phyloP scores from a whole-genome alignment of 805 yeast genomes.

The Sugiyamaella boreocaroliniensis region DNA sequence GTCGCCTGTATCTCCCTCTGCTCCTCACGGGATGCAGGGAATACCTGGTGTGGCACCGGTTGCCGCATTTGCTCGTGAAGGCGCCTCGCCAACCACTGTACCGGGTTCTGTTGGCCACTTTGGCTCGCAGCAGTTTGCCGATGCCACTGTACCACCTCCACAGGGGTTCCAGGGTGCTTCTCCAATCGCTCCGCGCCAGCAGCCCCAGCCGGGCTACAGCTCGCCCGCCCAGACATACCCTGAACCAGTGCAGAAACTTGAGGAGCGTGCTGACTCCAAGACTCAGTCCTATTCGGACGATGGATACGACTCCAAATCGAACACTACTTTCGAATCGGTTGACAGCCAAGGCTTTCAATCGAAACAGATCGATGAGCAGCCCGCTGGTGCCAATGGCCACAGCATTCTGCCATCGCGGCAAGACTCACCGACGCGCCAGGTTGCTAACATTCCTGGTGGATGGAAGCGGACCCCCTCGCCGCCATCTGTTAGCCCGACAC shows the following conservation, averaged over 20 bases:
- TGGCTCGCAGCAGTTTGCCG: not conserved
- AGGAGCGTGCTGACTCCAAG: slow-evolving; percentile 1
- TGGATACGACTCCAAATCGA: slow-evolving; percentile 6
- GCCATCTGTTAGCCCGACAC: not conserved
- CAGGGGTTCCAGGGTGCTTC: not conserved
- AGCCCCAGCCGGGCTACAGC: not conserved
- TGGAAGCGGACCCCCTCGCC: slow-evolving; percentile 12
- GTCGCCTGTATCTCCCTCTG: not conserved
- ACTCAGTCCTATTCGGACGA: slow-evolving; percentile 7
- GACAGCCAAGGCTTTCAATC: slow-evolving; percentile 10
- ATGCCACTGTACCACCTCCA: not conserved
- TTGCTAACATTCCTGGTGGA: slow-evolving; percentile 17
- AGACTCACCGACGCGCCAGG: not conserved
- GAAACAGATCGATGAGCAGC: not conserved
- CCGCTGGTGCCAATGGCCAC: not conserved
- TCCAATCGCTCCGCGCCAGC: not conserved
- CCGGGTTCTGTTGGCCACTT: not conserved
- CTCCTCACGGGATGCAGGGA: slow-evolving; percentile 2
- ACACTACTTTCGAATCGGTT: slow-evolving; percentile 16
- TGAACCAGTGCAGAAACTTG: slow-evolving; percentile 1
- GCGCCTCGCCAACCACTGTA: not conserved
- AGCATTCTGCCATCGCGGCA: slow-evolving; percentile 4
- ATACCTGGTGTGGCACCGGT: slow-evolving; percentile 8
- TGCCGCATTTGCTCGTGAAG: slow-evolving; percentile 4
- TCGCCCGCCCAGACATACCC: slow-evolving; percentile 6